Conservation (phyloP, 495 filamentous ascomycete genomes). For the Choiromyces venosus region DNA sequence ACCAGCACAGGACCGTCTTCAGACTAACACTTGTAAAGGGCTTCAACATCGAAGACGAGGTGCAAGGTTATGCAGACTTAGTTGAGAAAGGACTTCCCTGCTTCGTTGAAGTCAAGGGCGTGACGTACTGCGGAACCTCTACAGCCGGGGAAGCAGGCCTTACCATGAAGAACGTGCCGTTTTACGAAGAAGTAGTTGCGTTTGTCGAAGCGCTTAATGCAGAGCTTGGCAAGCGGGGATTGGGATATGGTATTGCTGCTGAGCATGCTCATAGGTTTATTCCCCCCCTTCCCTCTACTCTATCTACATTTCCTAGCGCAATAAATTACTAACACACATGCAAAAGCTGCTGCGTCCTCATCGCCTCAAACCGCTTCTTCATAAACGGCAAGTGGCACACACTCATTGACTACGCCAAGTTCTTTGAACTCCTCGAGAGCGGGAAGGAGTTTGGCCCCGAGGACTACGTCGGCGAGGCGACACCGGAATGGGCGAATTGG, state of each 20-base stretch:
- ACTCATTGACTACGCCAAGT: constrained; percentile 78
- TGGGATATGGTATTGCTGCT: constrained; percentile 83
- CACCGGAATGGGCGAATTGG: constrained; percentile 92
- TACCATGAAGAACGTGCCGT: constrained; percentile 93
- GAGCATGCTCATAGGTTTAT: constrained; percentile 69
- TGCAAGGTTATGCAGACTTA: constrained; percentile 80
- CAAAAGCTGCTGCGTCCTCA: constrained; percentile 74
- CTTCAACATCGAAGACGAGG: constrained; percentile 94
- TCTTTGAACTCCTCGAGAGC: constrained; percentile 76
- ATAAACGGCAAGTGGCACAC: constrained; percentile 80
- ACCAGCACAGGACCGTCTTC: constrained; percentile 86
- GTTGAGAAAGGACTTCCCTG: constrained; percentile 77
- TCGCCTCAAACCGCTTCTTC: constrained; percentile 71
- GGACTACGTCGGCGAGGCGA: constrained; percentile 77
- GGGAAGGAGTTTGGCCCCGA: constrained; percentile 72
- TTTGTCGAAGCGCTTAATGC: constrained; percentile 70
- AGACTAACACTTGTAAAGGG: constrained; percentile 90
- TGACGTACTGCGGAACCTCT: constrained; percentile 91
- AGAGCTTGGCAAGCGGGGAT: constrained; percentile 59
- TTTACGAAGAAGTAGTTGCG: constrained; percentile 76
- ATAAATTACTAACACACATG: neutral
- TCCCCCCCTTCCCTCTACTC: neutral
- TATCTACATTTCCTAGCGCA: neutral
- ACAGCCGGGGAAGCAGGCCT: constrained; percentile 72
- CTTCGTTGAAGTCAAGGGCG: constrained; percentile 92